A percentile compares a stretch with the other conserved stretches of the same genome.
Evolutionary conservation across 192 early-diverging fungal genomes (phyloP).

Genomic region (Coemansia sp.): DNA sequence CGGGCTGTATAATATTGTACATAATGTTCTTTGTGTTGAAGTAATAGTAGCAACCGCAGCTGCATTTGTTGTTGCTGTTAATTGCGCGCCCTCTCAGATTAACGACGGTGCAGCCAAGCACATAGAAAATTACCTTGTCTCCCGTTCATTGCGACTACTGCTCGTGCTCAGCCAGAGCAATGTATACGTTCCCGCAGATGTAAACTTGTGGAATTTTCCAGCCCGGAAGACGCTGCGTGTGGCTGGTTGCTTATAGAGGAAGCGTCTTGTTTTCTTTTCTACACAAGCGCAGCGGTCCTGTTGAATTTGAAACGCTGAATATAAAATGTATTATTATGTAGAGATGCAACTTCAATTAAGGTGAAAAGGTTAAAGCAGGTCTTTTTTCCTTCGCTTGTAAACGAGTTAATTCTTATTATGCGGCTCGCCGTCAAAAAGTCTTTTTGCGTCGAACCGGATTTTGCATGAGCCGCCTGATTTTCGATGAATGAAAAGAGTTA

Average conservation of each 20-base stretch:
- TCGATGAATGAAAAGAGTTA: too few species aligned
- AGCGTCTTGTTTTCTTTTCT: neutral
- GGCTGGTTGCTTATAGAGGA: neutral
- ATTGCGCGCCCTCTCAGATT: neutral
- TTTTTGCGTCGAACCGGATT: neutral
- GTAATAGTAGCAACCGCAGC: neutral
- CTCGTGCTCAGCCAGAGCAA: neutral
- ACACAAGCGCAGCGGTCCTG: neutral
- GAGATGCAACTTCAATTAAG: slow-evolving; percentile 5
- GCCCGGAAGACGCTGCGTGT: neutral
- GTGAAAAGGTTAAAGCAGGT: neutral
- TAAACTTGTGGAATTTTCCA: neutral
- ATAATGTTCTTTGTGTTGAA: too few species aligned
- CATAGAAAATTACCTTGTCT: slow-evolving; percentile 38
- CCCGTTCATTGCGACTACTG: slow-evolving; percentile 34
- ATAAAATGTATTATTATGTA: neutral
- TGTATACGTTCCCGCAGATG: neutral
- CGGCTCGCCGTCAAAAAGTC: neutral
- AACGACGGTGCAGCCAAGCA: neutral
- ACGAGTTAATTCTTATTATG: neutral
- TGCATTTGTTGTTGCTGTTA: neutral
- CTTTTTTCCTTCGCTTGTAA: neutral
- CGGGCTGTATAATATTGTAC: neutral
- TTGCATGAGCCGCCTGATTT: neutral
- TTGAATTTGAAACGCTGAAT: neutral